These are phyloP conservation scores for Penstemon barbatus DNA, from an alignment of 257 asterid species.

Conservation along the genomic window DNA sequence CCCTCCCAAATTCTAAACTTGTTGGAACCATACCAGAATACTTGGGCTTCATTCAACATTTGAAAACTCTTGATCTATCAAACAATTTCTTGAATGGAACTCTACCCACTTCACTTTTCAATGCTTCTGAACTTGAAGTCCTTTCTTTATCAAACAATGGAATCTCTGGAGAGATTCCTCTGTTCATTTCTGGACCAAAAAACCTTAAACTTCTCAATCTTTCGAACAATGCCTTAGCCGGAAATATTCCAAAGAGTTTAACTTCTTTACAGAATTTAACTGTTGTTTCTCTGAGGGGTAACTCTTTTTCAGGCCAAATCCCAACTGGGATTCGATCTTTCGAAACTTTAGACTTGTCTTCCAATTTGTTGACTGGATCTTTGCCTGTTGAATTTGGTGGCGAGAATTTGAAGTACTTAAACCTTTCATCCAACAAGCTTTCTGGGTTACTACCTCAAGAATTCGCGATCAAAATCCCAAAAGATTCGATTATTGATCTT, in stretches of 20 bases:
- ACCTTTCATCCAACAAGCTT: slow-evolving; percentile 74
- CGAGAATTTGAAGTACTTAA: slow-evolving; percentile 54
- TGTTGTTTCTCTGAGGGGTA: slow-evolving; percentile 58
- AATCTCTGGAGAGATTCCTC: slow-evolving; percentile 54
- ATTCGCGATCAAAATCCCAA: slow-evolving; percentile 63
- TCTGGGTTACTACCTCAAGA: slow-evolving; percentile 54
- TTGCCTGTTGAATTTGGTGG: slow-evolving; percentile 74
- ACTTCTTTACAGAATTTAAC: slow-evolving; percentile 38
- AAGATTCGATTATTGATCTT: slow-evolving; percentile 60
- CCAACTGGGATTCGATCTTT: slow-evolving; percentile 47
- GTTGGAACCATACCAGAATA: slow-evolving; percentile 64
- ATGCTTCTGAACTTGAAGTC: slow-evolving; percentile 53
- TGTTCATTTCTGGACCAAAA: slow-evolving; percentile 19
- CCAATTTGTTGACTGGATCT: slow-evolving; percentile 63
- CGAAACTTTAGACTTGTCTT: slow-evolving; percentile 64
- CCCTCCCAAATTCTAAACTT: slow-evolving; percentile 60
- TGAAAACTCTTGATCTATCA: slow-evolving; percentile 66
- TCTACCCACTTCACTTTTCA: slow-evolving; percentile 62
- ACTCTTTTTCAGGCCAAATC: slow-evolving; percentile 53
- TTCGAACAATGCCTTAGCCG: slow-evolving; percentile 58
- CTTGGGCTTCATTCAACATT: slow-evolving; percentile 61
- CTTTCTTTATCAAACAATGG: slow-evolving; percentile 55
- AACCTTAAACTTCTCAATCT: slow-evolving; percentile 50
- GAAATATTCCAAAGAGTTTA: slow-evolving; percentile 51
- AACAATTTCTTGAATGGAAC: slow-evolving; percentile 70